Evolutionary conservation across 345 rosid genomes (phyloP).

Genomic region (Physaria fendleri): DNA sequence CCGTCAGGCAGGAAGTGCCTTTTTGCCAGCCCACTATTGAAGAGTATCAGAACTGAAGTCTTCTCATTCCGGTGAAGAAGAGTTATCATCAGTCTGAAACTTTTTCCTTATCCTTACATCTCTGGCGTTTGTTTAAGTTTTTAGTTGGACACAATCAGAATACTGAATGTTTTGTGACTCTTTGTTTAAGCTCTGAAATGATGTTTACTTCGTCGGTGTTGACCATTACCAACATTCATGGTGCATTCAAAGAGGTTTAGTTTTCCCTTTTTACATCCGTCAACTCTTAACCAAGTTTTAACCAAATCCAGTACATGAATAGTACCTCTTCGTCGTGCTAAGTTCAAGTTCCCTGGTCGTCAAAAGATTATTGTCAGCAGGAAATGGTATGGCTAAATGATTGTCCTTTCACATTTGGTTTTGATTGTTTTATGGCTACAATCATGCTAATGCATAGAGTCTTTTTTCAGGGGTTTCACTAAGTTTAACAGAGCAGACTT

Average conservation of each 20-base stretch:
- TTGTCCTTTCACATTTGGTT: neutral
- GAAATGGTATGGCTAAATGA: conserved; percentile 43
- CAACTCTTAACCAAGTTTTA: no score
- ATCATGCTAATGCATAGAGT: neutral
- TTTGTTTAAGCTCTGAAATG: neutral
- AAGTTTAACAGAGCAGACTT: conserved; percentile 59
- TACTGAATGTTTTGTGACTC: conserved; percentile 9
- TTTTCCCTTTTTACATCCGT: no score
- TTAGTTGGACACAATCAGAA: conserved; percentile 3
- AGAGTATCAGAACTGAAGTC: conserved; percentile 11
- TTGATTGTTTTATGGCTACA: neutral
- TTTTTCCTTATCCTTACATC: neutral
- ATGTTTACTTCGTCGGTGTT: neutral
- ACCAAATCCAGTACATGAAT: no score
- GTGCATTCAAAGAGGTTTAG: no score
- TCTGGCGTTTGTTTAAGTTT: conserved; percentile 1
- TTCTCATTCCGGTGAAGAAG: conserved; percentile 8
- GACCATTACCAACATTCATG: no score
- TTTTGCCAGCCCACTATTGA: conserved; percentile 37
- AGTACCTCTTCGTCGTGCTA: conserved; percentile 75
- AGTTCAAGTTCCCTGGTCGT: conserved; percentile 76
- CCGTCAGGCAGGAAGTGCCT: conserved; percentile 61
- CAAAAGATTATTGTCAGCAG: conserved; percentile 79
- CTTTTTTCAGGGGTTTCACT: conserved; percentile 53
- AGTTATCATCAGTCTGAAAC: conserved; percentile 13